Evolutionary conservation across 345 rosid species (phyloP), one percentile per base, ranked within the genome.

Genomic region (Citrus maxima): DNA sequence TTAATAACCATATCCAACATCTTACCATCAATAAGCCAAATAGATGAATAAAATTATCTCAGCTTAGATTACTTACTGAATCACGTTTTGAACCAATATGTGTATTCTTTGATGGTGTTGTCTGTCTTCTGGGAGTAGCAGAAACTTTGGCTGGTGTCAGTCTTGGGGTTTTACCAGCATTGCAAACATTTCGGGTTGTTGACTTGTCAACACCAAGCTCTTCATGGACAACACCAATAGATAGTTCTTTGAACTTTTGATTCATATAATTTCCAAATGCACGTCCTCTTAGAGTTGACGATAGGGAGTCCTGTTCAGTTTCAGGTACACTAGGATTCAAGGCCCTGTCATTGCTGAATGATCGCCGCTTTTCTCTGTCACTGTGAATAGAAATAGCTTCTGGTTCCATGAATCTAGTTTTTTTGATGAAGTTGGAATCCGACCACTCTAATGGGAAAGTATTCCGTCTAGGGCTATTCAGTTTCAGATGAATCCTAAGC

Each of bases 321-420:
- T 81, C 93, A 74, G 97, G 89, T 60, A 75, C 81, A 74, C 87
- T 85, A 49, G 96, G 96, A 81, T 95, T 91, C 76, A 91, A 73
- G 49, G 89, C 89, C 86, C 97, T 87, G 70, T 92, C 91, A 25
- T 90, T 88, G 79, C 95, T 85, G 80, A 92, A 89, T 18, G 95
- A 90, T 68, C 62, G 86, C 81, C 93, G 92, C 85, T 89, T 91
- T 65, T 89, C 92, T 73, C 85, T 77, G 55, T 71, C 70, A 49
- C 79, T 64, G 66, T 72, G 49, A 59, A 61, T 64, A 27, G 80
- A 76, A 66, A 77, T 70, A 74, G 80, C 74, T 63, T 90, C 88
- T 64, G 88, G 77, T 75, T 85, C 91, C 76, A 62, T 19, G 67
- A 83, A 89, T 82, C 87, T 84, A 70, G 87, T 89, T 79, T 84